phyloP scores from a whole-genome alignment of 2,329 filamentous ascomycete species.

The Alternaria hordeiaustralica region DNA sequence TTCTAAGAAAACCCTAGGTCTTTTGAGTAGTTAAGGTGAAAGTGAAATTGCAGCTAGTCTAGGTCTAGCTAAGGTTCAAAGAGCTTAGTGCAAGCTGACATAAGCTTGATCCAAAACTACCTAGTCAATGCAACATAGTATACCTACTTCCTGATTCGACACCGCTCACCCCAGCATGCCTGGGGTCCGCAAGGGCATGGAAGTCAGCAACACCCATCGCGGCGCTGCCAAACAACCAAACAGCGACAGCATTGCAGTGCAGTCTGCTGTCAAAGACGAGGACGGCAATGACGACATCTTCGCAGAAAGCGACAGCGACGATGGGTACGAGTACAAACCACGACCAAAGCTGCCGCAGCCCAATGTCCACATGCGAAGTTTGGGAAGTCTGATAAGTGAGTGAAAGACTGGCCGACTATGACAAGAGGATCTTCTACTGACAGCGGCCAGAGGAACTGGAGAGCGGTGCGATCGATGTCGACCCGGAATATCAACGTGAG shows the following conservation, averaged over 20 bases:
- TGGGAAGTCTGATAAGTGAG: slow-evolving; percentile 37
- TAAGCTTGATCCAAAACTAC: background rate
- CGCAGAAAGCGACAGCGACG: background rate
- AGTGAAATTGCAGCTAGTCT: background rate
- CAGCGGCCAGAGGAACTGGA: slow-evolving; percentile 27
- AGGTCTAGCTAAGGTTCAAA: background rate
- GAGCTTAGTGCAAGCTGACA: background rate
- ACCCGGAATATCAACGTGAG: slow-evolving; percentile 57
- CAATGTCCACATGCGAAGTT: slow-evolving; percentile 21
- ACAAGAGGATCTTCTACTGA: slow-evolving; percentile 3
- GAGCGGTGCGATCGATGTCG: slow-evolving; percentile 44
- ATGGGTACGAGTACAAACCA: slow-evolving; percentile 25
- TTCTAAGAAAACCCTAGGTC: background rate
- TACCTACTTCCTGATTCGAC: background rate
- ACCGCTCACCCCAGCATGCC: background rate
- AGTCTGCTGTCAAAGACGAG: slow-evolving; percentile 24
- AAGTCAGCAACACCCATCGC: slow-evolving; percentile 8
- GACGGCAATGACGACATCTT: background rate
- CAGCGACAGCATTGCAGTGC: background rate
- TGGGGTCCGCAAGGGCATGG: slow-evolving; percentile 9
- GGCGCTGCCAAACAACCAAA: background rate
- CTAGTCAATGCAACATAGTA: background rate
- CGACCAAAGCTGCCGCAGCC: slow-evolving; percentile 31
- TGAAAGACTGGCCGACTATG: background rate
- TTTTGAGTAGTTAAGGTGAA: background rate